Percentiles rank a stretch among this genome's conserved stretches.
phyloP scores from a whole-genome alignment of 2,329 filamentous ascomycete genomes.

The Chalara sp. region DNA sequence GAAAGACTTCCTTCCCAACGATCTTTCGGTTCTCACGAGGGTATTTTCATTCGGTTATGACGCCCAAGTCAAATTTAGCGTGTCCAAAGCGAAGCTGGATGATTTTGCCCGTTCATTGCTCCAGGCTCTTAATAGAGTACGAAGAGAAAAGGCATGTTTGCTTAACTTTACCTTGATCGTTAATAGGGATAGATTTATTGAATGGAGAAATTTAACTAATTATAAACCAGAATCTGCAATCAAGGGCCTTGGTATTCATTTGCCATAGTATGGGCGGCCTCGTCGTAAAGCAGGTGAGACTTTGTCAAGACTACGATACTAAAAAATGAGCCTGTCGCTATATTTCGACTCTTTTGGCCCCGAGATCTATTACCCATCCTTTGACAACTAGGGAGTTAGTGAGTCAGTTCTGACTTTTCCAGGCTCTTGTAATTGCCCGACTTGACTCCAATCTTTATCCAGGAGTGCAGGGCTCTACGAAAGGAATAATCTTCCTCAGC shows the following conservation, averaged over 20 bases:
- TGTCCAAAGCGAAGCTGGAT: slow-evolving; percentile 12
- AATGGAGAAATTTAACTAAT: slow-evolving; percentile 7
- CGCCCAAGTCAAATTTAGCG: slow-evolving; percentile 24
- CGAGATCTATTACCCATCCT: no score
- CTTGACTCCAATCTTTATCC: no score
- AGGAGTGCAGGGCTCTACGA: slow-evolving; percentile 61
- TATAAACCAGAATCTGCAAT: slow-evolving; percentile 13
- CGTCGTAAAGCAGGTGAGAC: slow-evolving; percentile 49
- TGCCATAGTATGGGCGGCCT: slow-evolving; percentile 68
- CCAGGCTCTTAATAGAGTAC: slow-evolving; percentile 12
- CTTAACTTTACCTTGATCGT: slow-evolving; percentile 1
- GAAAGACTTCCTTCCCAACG: slow-evolving; percentile 1
- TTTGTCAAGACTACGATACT: slow-evolving; percentile 1
- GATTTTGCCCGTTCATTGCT: slow-evolving; percentile 3
- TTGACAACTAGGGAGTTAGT: no score
- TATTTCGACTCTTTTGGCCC: background rate
- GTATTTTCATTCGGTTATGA: slow-evolving; percentile 11
- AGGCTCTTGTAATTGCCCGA: no score
- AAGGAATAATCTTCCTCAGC: slow-evolving; percentile 66
- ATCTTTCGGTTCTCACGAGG: background rate
- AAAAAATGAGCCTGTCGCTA: background rate
- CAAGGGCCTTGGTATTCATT: slow-evolving; percentile 47
- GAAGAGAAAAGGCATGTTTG: slow-evolving; percentile 25
- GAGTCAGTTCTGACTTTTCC: no score
- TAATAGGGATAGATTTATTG: slow-evolving; percentile 6